Base-by-base conservation (phyloP, 2,329 filamentous ascomycete species). In the Chlorencoelia australis region DNA sequence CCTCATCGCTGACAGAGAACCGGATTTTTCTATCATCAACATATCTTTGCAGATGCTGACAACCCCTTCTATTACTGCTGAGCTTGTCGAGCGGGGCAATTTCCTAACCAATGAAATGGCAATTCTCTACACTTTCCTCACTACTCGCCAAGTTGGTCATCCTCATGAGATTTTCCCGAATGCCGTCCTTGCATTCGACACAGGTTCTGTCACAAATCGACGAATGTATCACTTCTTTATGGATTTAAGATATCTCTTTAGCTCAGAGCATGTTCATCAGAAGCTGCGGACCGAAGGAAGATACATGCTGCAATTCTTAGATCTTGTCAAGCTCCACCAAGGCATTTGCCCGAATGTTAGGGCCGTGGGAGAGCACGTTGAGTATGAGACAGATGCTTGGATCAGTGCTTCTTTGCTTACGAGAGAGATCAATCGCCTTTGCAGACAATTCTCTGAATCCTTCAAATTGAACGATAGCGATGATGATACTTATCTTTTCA, bases 311-410 rank as follows among this genome's bases (percentile, higher is more conserved):
- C 93, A 98, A 54, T 98, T 96, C 60, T 67, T 98, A 29, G 93
- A 98, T 55, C 68, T 98, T 11, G 86, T 94, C 45, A 95, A 95
- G 59, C 71, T 98, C 30, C 88, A 95, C 47, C 93, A 98, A 62
- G 89, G 91, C 18, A 95, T 98, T 38, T 95, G 89, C 50, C 91
- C 91, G 2, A 98, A 96, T 52, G 70, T 88, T 30, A 75, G 93
- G 43, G 91, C 89, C 2, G 75, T 95, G 15, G 87, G 88, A 11
- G 91, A 96, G 54, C 91, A 98, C 57, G 84, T 98, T 20, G 93
- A 98, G 59, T 98, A 96, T 55, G 91, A 98, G 60, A 93, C 88
- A 2, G 93, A 98, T 61, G 83, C 86, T 14, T 98, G 91, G 91
- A 96, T 98, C 35, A 93, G 85, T 40, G 89, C 91, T 3, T 94